Conservation (phyloP, 495 filamentous ascomycete genomes). For the Aspergillus affinis region DNA sequence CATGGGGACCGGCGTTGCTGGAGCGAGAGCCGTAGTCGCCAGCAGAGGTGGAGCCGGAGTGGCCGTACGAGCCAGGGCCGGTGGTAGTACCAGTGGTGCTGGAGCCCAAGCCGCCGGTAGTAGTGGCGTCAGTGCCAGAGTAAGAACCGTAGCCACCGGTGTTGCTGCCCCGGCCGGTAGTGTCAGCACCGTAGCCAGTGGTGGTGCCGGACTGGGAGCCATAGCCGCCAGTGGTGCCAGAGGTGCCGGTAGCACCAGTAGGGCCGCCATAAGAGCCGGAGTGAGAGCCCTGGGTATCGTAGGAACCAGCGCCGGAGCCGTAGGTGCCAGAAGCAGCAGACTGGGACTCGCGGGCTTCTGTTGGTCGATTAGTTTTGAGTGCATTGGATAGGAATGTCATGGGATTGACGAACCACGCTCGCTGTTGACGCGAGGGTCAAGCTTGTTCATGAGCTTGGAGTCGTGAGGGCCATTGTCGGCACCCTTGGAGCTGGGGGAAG, state of each 20-base stretch:
- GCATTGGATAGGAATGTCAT: background rate
- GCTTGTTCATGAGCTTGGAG: constrained; percentile 14
- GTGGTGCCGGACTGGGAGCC: background rate
- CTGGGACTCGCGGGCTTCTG: background rate
- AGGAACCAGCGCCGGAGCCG: background rate
- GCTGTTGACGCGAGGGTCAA: constrained; percentile 14
- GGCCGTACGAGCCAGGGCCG: background rate
- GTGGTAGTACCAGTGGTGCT: constrained; percentile 13
- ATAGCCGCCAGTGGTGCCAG: background rate
- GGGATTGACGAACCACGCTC: constrained; percentile 8
- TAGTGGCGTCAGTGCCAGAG: constrained; percentile 10
- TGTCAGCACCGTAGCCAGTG: background rate
- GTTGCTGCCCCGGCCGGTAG: background rate
- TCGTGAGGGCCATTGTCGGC: constrained; percentile 20
- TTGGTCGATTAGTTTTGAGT: background rate
- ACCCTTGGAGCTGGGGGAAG: constrained; percentile 7
- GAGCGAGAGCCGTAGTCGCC: constrained; percentile 17
- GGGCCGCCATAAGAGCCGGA: too few species aligned
- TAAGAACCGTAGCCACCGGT: background rate
- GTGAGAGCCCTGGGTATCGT: background rate
- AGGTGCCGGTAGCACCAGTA: background rate
- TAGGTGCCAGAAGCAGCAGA: background rate
- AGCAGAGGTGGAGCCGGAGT: constrained; percentile 12
- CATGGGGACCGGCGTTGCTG: constrained; percentile 18
- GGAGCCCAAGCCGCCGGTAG: background rate